Conservation (phyloP, 2,329 filamentous ascomycete species). For the Talaromyces sp. region DNA sequence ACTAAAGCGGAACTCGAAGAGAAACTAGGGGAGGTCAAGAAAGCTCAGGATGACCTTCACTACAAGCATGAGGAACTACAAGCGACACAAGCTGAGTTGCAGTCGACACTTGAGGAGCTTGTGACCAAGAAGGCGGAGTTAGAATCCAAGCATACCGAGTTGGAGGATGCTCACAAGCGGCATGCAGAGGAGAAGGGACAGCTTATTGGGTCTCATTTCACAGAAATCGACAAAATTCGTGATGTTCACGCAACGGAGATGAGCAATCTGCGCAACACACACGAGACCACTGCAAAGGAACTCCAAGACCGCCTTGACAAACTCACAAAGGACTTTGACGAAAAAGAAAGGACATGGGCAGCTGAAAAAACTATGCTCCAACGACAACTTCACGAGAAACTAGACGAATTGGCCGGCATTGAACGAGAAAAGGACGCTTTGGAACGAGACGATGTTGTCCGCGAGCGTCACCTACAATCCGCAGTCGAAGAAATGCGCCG, state of each 20-base stretch:
- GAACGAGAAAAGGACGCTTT: constrained; percentile 44
- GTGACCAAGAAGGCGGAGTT: constrained; percentile 18
- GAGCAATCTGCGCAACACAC: constrained; percentile 24
- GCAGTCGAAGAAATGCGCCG: constrained; percentile 43
- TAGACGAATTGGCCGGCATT: constrained; percentile 40
- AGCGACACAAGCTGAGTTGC: constrained; percentile 21
- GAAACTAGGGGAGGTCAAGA: constrained; percentile 17
- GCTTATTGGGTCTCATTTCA: constrained; percentile 8
- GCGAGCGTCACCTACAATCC: constrained; percentile 46
- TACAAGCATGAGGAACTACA: constrained; percentile 18
- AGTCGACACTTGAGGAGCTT: constrained; percentile 20
- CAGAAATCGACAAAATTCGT: constrained; percentile 11
- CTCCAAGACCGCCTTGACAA: constrained; percentile 26
- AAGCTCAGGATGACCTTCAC: constrained; percentile 20
- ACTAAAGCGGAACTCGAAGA: constrained; percentile 28
- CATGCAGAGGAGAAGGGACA: constrained; percentile 16
- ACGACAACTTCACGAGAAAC: constrained; percentile 40
- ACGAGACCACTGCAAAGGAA: constrained; percentile 13
- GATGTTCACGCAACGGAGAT: constrained; percentile 24
- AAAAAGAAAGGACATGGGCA: constrained; percentile 35
- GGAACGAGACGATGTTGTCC: constrained; percentile 46
- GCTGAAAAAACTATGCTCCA: constrained; percentile 32
- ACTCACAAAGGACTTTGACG: constrained; percentile 27
- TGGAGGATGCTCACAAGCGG: constrained; percentile 22
- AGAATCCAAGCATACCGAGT: constrained; percentile 20